Conservation (phyloP, 306 rosid genomes). For the Sicyos baderoa region DNA sequence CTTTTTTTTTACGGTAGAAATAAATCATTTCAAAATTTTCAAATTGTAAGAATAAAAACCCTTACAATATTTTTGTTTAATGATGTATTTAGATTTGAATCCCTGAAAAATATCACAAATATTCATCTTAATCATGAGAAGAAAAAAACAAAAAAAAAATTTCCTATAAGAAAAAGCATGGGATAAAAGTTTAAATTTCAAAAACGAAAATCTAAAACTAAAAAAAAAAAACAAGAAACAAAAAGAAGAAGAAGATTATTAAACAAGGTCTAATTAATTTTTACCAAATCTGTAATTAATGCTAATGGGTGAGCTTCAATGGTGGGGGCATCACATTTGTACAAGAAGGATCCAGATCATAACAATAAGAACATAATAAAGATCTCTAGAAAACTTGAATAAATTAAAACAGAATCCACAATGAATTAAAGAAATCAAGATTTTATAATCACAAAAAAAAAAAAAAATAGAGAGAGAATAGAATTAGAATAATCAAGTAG, state of each 20-base stretch:
- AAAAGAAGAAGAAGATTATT: too few species aligned
- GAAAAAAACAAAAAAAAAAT: too few species aligned
- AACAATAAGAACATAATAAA: neutral
- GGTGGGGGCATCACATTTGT: neutral
- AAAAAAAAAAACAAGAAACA: too few species aligned
- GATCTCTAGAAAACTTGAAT: neutral
- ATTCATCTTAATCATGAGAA: neutral
- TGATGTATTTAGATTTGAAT: neutral
- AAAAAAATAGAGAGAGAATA: neutral
- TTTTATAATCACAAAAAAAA: neutral
- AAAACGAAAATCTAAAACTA: too few species aligned
- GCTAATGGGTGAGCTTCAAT: neutral
- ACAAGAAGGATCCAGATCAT: neutral
- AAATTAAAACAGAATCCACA: neutral
- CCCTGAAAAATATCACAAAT: too few species aligned
- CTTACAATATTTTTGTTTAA: neutral
- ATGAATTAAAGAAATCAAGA: neutral
- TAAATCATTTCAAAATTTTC: neutral
- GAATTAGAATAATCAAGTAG: constrained; percentile 48
- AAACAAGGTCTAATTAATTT: too few species aligned
- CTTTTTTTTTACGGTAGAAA: too few species aligned
- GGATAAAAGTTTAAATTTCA: too few species aligned
- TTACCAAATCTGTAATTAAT: too few species aligned
- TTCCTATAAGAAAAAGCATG: too few species aligned
- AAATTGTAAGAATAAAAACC: neutral